A percentile compares a stretch with the other conserved stretches of the same genome.
phyloP scores from a whole-genome alignment of 1,284 basidiomycete species.

The Grifola frondosa region DNA sequence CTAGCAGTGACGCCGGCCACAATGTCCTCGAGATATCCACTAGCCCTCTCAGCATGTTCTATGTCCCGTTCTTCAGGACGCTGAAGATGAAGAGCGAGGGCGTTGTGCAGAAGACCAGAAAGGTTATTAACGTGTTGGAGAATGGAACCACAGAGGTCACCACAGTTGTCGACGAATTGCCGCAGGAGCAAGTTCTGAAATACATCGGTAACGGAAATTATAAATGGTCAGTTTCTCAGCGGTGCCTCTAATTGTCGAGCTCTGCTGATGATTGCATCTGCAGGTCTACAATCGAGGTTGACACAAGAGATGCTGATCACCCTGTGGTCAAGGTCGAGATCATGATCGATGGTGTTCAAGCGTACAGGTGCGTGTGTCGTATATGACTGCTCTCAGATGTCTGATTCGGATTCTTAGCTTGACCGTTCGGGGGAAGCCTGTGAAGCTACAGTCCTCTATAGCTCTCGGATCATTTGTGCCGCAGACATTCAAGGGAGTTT shows the following conservation, averaged over 20 bases:
- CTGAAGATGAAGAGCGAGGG: constrained; percentile 44
- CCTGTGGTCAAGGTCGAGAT: constrained; percentile 61
- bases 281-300: constrained; percentile 73
- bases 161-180: constrained; percentile 38
- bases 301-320: constrained; percentile 56
- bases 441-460: constrained; percentile 43
- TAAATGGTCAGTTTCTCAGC: constrained; percentile 48
- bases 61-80: constrained; percentile 60
- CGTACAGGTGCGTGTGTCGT: constrained; percentile 49
- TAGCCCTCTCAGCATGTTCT: constrained; percentile 75
- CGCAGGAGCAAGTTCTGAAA: constrained; percentile 64
- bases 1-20: constrained; percentile 38
- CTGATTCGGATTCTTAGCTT: constrained; percentile 33
- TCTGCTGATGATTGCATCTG: neutral
- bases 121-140: constrained; percentile 22
- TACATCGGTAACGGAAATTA: constrained; percentile 63
- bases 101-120: constrained; percentile 36
- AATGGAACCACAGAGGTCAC: constrained; percentile 18
- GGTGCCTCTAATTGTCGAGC: neutral
- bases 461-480: constrained; percentile 50
- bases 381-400: too few relatives aligned
- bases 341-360: constrained; percentile 62
- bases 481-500: constrained; percentile 50
- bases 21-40: constrained; percentile 55
- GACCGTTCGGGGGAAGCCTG: constrained; percentile 48